Conservation (phyloP, 2,329 filamentous ascomycete species). For the Macrophomina phaseolina region DNA sequence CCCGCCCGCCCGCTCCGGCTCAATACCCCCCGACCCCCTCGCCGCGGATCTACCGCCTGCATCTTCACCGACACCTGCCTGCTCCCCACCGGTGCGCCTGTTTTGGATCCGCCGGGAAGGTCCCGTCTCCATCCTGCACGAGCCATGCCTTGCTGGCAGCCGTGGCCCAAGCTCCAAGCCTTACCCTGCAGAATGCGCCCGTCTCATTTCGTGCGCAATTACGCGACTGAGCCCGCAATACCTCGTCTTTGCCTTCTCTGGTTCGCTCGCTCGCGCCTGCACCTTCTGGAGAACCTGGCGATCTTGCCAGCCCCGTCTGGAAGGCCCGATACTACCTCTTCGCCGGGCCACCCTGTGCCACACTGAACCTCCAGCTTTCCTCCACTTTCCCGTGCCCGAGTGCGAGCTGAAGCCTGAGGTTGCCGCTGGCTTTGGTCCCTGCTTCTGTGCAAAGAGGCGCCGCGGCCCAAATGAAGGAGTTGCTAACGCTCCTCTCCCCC, state of each 20-base stretch:
- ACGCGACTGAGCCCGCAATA: constrained; percentile 1
- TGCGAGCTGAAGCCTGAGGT: constrained; percentile 1
- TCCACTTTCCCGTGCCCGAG: constrained; percentile 16
- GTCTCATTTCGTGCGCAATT: constrained; percentile 6
- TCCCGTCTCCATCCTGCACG: constrained; percentile 25
- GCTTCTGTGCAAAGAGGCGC: not conserved
- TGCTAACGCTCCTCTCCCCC: constrained; percentile 5
- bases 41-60: constrained; percentile 7
- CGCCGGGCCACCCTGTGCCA: not conserved
- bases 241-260: not conserved
- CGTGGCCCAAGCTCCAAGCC: constrained; percentile 18
- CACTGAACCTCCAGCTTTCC: not conserved
- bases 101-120: constrained; percentile 23
- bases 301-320: constrained; percentile 1
- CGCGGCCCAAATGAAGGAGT: not conserved
- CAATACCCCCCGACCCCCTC: not conserved
- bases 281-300: constrained; percentile 8
- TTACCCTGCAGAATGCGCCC: constrained; percentile 6
- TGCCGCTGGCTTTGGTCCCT: not conserved
- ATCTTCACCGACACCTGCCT: constrained; percentile 17
- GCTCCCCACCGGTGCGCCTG: constrained; percentile 10
- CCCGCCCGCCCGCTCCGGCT: no score
- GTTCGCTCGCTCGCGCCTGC: constrained; percentile 5
- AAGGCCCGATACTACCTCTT: constrained; percentile 10
- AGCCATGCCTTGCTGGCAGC: constrained; percentile 19